Evolutionary conservation across 2,329 filamentous ascomycete genomes (phyloP), one percentile per base, ranked within the genome.

Genomic region (Diaporthe batatas): DNA sequence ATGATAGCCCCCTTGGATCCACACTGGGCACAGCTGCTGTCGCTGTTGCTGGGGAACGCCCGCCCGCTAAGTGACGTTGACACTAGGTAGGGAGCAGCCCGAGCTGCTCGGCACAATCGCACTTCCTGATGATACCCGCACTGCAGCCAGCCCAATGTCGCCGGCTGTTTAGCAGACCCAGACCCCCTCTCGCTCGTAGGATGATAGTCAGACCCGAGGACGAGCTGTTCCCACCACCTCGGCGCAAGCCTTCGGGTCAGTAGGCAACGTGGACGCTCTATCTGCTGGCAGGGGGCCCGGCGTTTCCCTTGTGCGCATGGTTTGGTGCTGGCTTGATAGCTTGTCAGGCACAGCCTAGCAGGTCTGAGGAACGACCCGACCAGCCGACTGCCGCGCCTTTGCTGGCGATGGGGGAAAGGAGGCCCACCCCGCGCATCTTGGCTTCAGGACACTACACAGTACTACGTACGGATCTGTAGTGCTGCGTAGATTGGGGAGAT

Each of bases 11-110:
- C 47, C 32, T 10, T 23, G 47, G 44, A 36, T 67, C 62, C 62
- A 67, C 62, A 67, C 62, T 53, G 62, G 62, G 62, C 62, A 67
- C 29, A 34, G 25, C 62, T 67, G 62, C 62, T 67, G 53, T 34
- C 29, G 42, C 59, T 62, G 39, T 18, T 36, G 59, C 59, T 21
- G 16, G 47, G 62, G 25, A 62, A 32, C 23, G 18, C n/a, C n/a
- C n/a, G n/a, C 39, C 47, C 62, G 47, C 36, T 53, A 67, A 53
- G 44, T 32, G 47, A 53, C 62, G 62, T 67, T 47, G 62, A 23
- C 32, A 53, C 42, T 34, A 34, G 42, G 18, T 34, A 34, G 42
- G 18, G 14, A 65, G 21, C 6, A 65, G 14, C 6, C 47, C 6
- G 62, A 23, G 32, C 21, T 53, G 32, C 62, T 39, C 44, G 32